Conservation (phyloP, 1,139 yeast species). For the Hansenula sp. region DNA sequence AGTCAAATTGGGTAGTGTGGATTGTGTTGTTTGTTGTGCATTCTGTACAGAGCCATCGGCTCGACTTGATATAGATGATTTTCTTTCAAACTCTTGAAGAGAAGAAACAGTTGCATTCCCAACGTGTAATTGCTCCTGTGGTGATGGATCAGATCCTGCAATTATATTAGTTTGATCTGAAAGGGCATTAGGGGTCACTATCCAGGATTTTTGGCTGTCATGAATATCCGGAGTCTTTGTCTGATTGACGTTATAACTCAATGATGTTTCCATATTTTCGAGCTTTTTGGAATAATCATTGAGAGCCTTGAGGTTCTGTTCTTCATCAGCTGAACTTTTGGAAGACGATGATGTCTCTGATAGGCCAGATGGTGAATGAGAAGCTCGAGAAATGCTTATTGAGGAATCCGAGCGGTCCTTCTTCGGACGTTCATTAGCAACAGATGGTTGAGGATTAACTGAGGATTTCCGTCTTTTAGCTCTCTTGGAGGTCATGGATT, state of each 20-base stretch:
- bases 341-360: not conserved
- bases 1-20: too few species aligned
- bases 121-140: not conserved
- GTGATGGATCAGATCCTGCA: not conserved
- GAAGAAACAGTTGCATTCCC: not conserved
- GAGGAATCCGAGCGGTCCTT: not conserved
- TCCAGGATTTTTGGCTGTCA: not conserved
- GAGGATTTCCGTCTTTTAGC: not conserved
- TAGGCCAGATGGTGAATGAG: not conserved
- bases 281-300: conserved; percentile 21
- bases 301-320: conserved; percentile 8
- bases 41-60: not conserved
- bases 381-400: not conserved
- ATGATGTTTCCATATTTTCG: conserved; percentile 14
- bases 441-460: not conserved
- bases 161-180: not conserved
- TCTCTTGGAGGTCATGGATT: conserved; percentile 7
- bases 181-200: not conserved
- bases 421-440: not conserved
- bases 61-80: not conserved
- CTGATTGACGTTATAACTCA: conserved; percentile 5
- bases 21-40: too few species aligned
- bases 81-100: not conserved
- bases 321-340: not conserved
- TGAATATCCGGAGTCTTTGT: conserved; percentile 2